Base-by-base conservation (phyloP, 352 stramenopile species). In the Phytophthora capsici region DNA sequence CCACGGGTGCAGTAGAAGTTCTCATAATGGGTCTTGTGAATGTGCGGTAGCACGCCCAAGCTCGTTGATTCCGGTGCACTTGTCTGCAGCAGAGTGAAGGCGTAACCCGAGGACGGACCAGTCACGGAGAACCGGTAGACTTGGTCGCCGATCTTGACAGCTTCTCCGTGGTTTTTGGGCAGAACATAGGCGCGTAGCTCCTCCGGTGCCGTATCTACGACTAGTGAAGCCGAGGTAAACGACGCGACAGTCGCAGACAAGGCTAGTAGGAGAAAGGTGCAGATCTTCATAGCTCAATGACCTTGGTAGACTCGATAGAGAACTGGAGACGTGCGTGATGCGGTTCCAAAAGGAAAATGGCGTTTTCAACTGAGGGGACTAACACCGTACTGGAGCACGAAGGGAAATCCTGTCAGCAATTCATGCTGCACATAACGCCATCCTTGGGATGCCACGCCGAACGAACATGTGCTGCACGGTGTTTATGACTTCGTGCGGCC, bases 1-100 rank as follows among this genome's bases (percentile, higher is more conserved):
- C 77, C 77, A 41, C 75, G 74, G 12, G 71, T 80, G 65, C 74
- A 82, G 69, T 86, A 86, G 46, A 86, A 86, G 57, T 84, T 86
- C 57, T 86, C 77, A 66, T 86, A 77, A 54, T 86, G 77, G 17
- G 69, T 63, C 69, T 84, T 82, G 75, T 86, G 77, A 55, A 84
- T 78, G 44, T 86, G 74, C 22, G 77, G 77, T 5, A 82, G 72
- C 50, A 86, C 77, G 14, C 77, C 77, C 20, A 86, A 62, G 14
- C 71, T 73, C 16, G 72, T 67, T 34, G 77, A 83, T 36, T 80
- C 74, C 4, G 74, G 74, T n/a, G 77, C 71, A 43, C 69, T 84
- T 20, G 75, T 83, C 52, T 83, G 74, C 60, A 83, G 36, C 37
- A 83, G 46, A 43, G 68, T 68, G 68, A 83, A 83, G 1, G 74